Evolutionary conservation across 345 rosid genomes (phyloP).

Genomic region (Linum lewisii): DNA sequence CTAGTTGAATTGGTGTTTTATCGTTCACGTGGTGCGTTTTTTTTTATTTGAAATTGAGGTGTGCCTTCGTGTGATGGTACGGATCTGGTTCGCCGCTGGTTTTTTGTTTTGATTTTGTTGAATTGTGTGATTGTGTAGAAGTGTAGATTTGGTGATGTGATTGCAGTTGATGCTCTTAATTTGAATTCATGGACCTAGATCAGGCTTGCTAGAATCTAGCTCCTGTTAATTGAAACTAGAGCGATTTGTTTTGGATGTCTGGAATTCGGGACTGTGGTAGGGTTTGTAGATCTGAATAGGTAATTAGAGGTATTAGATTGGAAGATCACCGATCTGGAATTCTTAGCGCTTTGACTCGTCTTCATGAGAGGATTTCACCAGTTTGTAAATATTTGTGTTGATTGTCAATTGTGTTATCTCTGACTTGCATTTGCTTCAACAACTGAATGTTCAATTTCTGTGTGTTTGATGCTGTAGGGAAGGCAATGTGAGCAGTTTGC

Average conservation of each 20-base stretch:
- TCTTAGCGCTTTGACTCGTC: too few species aligned
- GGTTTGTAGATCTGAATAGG: too few species aligned
- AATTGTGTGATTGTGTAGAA: too few species aligned
- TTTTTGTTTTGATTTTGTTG: background rate
- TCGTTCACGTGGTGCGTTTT: background rate
- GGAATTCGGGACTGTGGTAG: too few species aligned
- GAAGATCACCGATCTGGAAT: too few species aligned
- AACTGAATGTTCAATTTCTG: background rate
- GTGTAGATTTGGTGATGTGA: background rate
- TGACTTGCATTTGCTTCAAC: background rate
- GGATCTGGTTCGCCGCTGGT: background rate
- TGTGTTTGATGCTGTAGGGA: slow-evolving; percentile 20
- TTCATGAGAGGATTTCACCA: too few species aligned
- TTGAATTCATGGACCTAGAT: too few species aligned
- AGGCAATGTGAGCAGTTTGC: slow-evolving; percentile 47
- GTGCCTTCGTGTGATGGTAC: background rate
- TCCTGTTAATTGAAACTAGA: background rate
- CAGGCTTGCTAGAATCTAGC: background rate
- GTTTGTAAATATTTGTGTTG: background rate
- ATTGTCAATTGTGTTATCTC: background rate
- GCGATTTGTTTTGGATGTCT: background rate
- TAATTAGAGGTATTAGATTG: too few species aligned
- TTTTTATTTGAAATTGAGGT: background rate
- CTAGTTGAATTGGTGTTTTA: background rate
- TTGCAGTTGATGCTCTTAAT: too few species aligned